Conservation (phyloP, 306 rosid species). For the Pyrus betulifolia region DNA sequence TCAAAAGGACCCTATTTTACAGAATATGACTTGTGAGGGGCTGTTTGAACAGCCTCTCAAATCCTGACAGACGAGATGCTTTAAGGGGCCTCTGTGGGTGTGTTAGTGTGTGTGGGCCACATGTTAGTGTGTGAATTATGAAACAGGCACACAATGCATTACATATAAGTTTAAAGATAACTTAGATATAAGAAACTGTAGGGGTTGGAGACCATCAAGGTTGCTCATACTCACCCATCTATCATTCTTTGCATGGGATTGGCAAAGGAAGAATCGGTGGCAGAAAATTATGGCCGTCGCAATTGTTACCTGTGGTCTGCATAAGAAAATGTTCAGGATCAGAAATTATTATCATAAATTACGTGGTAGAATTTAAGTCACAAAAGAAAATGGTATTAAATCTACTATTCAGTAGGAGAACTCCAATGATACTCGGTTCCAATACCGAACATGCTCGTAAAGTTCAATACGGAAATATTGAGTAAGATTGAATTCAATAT, state of each 20-base stretch:
- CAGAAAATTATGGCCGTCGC: constrained; percentile 97
- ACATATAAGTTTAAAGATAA: neutral
- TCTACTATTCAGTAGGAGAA: neutral
- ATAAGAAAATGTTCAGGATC: constrained; percentile 12
- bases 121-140: neutral
- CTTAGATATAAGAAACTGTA: neutral
- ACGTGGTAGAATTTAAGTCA: neutral
- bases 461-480: neutral
- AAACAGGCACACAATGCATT: neutral
- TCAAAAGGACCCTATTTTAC: neutral
- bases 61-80: neutral
- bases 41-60: neutral
- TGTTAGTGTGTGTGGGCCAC: neutral
- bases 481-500: neutral
- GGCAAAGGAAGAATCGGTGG: constrained; percentile 91
- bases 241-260: constrained; percentile 94
- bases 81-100: neutral
- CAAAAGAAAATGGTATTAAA: neutral
- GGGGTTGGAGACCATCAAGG: neutral
- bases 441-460: neutral
- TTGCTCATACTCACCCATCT: constrained; percentile 61
- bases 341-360: neutral
- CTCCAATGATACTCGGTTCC: neutral
- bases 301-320: constrained; percentile 98
- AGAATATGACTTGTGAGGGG: neutral